Conservation (phyloP, 2,329 filamentous ascomycete species). For the Xylaria hypoxylon region DNA sequence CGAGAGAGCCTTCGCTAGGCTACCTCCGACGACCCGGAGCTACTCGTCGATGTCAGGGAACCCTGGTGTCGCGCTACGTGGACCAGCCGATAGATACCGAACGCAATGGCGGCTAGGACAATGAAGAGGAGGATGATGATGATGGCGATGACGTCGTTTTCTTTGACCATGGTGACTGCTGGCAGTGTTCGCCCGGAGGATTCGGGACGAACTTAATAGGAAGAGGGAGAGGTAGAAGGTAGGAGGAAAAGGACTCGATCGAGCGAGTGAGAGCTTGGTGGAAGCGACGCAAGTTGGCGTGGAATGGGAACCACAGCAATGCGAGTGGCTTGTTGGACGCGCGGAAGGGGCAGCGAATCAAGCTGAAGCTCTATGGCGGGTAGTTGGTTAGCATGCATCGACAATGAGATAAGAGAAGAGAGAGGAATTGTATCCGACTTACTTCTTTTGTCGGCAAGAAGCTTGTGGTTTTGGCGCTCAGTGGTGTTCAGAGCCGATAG, state of each 20-base stretch:
- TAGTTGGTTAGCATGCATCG: neutral
- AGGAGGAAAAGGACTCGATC: neutral
- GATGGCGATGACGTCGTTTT: constrained; percentile 75
- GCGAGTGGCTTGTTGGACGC: neutral
- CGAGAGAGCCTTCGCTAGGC: constrained; percentile 19
- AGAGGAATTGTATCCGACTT: neutral
- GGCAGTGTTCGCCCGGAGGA: neutral
- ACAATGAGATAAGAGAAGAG: neutral
- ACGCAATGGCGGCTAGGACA: constrained; percentile 69
- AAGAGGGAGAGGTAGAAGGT: neutral
- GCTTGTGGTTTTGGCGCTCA: neutral
- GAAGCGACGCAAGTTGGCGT: neutral
- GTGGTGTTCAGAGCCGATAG: neutral
- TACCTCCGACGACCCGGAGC: constrained; percentile 36
- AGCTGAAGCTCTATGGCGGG: neutral
- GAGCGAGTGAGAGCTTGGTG: neutral
- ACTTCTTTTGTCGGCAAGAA: constrained; percentile 6
- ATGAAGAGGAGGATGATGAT: constrained; percentile 76
- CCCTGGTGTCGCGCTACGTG: constrained; percentile 58
- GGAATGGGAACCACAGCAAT: neutral
- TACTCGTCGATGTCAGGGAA: constrained; percentile 44
- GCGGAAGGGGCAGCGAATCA: neutral
- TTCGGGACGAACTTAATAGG: neutral
- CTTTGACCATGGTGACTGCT: constrained; percentile 63
- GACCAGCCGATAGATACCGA: constrained; percentile 73